Conservation (phyloP, 2,329 filamentous ascomycete species). For the Aspergillus fumigatus region DNA sequence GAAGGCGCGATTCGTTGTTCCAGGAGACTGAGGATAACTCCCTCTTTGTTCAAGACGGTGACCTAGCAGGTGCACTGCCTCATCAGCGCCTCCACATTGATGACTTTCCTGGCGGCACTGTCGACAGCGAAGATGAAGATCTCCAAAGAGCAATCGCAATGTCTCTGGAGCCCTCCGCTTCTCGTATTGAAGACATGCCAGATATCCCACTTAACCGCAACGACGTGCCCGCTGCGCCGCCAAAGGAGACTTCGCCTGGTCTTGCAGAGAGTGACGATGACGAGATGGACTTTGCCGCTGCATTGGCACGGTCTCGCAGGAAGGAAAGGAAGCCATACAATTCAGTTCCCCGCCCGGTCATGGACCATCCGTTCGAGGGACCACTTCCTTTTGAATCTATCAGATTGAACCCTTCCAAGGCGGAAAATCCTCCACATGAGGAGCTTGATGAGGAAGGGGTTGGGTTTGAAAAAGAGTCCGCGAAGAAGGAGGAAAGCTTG, state of each 20-base stretch:
- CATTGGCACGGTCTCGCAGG: conserved; percentile 67
- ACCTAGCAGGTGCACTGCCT: conserved; percentile 26
- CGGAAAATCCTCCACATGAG: conserved; percentile 40
- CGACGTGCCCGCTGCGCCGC: conserved; percentile 37
- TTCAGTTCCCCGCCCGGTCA: conserved; percentile 41
- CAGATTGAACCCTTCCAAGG: conserved; percentile 58
- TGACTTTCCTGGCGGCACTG: conserved; percentile 54
- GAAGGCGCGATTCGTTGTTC: conserved; percentile 18
- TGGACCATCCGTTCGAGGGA: conserved; percentile 64
- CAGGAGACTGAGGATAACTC: conserved; percentile 45
- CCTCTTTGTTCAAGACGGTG: conserved; percentile 52
- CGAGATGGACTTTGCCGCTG: conserved; percentile 69
- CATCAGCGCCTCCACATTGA: conserved; percentile 36
- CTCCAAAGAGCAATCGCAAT: conserved; percentile 77
- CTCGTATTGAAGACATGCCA: conserved; percentile 32
- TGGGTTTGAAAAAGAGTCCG: conserved; percentile 57
- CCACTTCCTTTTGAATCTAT: conserved; percentile 84
- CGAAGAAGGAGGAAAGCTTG: conserved; percentile 22
- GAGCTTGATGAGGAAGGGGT: conserved; percentile 54
- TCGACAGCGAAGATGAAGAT: conserved; percentile 61
- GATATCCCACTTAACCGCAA: conserved; percentile 41
- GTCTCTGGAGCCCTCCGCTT: conserved; percentile 56
- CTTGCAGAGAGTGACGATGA: conserved; percentile 63
- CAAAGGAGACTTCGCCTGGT: conserved; percentile 27
- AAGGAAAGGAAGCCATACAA: conserved; percentile 45